phyloP scores from a whole-genome alignment of 345 rosid species.

The Pugionium cornutum region DNA sequence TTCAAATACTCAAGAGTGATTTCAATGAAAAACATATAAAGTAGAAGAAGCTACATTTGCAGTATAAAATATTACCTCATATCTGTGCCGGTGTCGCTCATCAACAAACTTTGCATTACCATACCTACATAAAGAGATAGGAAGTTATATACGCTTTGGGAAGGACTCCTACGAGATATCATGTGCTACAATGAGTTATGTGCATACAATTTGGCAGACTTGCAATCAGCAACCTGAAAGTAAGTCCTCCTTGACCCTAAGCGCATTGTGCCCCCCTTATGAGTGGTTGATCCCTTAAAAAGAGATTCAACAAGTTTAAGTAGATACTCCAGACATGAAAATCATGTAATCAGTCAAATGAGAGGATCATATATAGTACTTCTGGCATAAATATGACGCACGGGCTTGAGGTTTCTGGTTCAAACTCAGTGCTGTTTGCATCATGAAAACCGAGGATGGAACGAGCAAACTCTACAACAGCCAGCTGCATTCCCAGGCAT shows the following conservation, averaged over 20 bases:
- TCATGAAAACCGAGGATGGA: slow-evolving; percentile 59
- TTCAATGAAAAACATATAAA: background rate
- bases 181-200: slow-evolving; percentile 3
- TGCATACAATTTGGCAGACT: slow-evolving; percentile 66
- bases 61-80: slow-evolving; percentile 52
- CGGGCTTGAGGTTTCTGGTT: slow-evolving; percentile 61
- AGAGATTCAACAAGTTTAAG: slow-evolving; percentile 9
- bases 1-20: slow-evolving; percentile 4
- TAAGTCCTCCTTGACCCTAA: slow-evolving; percentile 71
- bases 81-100: slow-evolving; percentile 82
- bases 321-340: background rate
- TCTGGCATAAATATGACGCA: slow-evolving; percentile 80
- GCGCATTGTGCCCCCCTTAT: slow-evolving; percentile 84
- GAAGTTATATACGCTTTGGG: background rate
- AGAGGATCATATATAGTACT: slow-evolving; percentile 39
- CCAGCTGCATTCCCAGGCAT: slow-evolving; percentile 82
- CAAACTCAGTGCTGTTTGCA: slow-evolving; percentile 77
- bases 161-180: background rate
- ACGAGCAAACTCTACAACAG: slow-evolving; percentile 73
- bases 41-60: background rate
- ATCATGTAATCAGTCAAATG: background rate
- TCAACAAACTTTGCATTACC: slow-evolving; percentile 60
- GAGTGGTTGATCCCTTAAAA: slow-evolving; percentile 67
- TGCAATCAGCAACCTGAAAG: slow-evolving; percentile 61
- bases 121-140: slow-evolving; percentile 45